phyloP scores from a whole-genome alignment of 2,329 filamentous ascomycete genomes.

The Fusarium keratoplasticum region DNA sequence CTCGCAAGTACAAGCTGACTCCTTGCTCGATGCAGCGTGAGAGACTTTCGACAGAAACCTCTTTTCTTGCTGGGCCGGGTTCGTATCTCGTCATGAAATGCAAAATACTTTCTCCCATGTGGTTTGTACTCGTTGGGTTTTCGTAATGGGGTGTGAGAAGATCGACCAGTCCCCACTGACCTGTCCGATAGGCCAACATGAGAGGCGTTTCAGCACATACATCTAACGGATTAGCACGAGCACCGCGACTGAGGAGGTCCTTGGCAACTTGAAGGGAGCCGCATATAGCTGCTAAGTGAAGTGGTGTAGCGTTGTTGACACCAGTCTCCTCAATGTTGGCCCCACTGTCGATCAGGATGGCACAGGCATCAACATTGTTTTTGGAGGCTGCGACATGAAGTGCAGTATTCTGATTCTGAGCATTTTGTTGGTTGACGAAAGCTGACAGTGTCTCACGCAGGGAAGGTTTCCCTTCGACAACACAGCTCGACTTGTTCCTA shows the following conservation, averaged over 20 bases:
- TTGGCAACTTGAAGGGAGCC: not conserved
- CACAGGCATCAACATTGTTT: not conserved
- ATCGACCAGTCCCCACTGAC: not conserved
- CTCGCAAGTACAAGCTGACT: not conserved
- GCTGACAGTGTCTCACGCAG: not conserved
- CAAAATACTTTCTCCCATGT: not conserved
- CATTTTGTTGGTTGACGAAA: not conserved
- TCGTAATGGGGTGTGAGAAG: not conserved
- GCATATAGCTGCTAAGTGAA: not conserved
- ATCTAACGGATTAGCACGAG: not conserved
- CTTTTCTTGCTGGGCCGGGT: not conserved
- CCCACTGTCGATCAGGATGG: not conserved
- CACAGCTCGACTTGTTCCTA: accelerated
- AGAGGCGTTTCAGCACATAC: not conserved
- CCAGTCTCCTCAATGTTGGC: not conserved
- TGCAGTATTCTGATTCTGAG: accelerated
- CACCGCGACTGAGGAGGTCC: not conserved
- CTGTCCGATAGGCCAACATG: not conserved
- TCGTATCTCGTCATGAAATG: not conserved
- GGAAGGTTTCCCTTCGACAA: not conserved
- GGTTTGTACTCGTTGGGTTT: not conserved
- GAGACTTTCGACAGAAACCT: not conserved
- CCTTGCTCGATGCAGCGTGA: not conserved
- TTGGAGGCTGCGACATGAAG: not conserved
- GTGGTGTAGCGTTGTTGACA: not conserved